Percentiles rank a stretch among this genome's conserved stretches.
Conservation (phyloP, 139 green algal genomes). For the Coelastrella sp. region DNA sequence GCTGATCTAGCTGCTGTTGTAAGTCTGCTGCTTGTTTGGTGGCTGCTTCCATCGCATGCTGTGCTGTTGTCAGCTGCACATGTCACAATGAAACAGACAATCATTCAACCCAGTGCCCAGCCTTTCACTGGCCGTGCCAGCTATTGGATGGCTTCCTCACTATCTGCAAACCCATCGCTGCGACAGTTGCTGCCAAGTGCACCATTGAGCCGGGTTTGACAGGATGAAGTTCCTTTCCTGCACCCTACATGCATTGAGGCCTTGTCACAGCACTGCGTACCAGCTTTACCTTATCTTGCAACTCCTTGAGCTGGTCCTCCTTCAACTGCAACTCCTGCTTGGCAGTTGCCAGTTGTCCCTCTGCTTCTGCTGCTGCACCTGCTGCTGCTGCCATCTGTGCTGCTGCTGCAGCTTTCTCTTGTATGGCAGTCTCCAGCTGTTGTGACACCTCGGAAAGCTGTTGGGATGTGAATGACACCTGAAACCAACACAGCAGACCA, state of each 20-base stretch:
- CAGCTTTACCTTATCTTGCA: neutral
- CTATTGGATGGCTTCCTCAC: too few relatives aligned
- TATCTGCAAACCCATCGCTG: too few relatives aligned
- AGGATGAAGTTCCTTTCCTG: too few relatives aligned
- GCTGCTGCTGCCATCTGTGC: slow-evolving; percentile 23
- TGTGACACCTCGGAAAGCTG: neutral
- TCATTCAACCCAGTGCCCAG: too few relatives aligned
- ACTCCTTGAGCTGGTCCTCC: slow-evolving; percentile 5
- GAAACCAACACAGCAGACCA: neutral
- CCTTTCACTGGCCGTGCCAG: too few relatives aligned
- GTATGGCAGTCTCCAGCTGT: slow-evolving; percentile 1
- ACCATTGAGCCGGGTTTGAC: too few relatives aligned
- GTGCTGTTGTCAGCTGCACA: neutral
- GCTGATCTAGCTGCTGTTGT: slow-evolving; percentile 37
- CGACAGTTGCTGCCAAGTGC: too few relatives aligned
- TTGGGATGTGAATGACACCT: neutral
- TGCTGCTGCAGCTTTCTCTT: neutral
- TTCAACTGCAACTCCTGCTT: neutral
- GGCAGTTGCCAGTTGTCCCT: neutral
- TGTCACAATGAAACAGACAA: too few relatives aligned
- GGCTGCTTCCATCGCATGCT: neutral
- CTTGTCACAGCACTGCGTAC: too few relatives aligned
- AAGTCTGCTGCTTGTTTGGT: neutral
- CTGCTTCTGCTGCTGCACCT: slow-evolving; percentile 19
- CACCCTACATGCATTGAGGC: too few relatives aligned